A percentile compares a stretch with the other conserved stretches of the same genome.
These are phyloP conservation scores for Aquilaria agallochum DNA, from an alignment of 441 rosid genomes.

Conservation along the genomic window DNA sequence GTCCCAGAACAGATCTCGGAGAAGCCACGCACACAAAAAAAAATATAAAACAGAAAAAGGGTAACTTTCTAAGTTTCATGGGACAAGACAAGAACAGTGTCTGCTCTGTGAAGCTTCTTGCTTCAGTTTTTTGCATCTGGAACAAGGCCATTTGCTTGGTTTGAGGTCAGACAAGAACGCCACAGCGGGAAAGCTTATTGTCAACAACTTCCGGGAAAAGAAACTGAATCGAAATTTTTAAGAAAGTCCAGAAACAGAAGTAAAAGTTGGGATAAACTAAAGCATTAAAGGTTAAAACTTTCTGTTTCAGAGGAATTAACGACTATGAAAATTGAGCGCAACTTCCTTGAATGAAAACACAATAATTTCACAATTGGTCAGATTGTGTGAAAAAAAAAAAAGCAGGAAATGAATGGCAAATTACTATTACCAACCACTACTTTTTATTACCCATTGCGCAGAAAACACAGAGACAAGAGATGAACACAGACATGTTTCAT, in stretches of 20 bases:
- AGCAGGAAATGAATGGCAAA: background rate
- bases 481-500: slow-evolving; percentile 27
- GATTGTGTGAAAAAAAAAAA: background rate
- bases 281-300: slow-evolving; percentile 15
- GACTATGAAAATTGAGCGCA: slow-evolving; percentile 9
- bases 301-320: slow-evolving; percentile 1
- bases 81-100: slow-evolving; percentile 22
- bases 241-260: slow-evolving; percentile 19
- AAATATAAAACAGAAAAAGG: background rate
- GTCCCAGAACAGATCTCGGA: too few species aligned
- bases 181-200: slow-evolving; percentile 10
- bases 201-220: slow-evolving; percentile 16
- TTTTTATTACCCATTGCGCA: slow-evolving; percentile 4
- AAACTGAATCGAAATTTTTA: slow-evolving; percentile 15
- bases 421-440: background rate
- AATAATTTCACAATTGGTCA: background rate
- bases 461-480: slow-evolving; percentile 8
- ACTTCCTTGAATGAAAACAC: background rate
- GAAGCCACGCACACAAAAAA: too few species aligned
- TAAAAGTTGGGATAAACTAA: slow-evolving; percentile 19
- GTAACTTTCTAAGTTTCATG: slow-evolving; percentile 9
- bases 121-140: slow-evolving; percentile 15
- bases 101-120: slow-evolving; percentile 13
- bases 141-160: slow-evolving; percentile 7
- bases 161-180: slow-evolving; percentile 15